Conservation (phyloP, 2,329 filamentous ascomycete genomes). For the Cryphonectria naterciae region DNA sequence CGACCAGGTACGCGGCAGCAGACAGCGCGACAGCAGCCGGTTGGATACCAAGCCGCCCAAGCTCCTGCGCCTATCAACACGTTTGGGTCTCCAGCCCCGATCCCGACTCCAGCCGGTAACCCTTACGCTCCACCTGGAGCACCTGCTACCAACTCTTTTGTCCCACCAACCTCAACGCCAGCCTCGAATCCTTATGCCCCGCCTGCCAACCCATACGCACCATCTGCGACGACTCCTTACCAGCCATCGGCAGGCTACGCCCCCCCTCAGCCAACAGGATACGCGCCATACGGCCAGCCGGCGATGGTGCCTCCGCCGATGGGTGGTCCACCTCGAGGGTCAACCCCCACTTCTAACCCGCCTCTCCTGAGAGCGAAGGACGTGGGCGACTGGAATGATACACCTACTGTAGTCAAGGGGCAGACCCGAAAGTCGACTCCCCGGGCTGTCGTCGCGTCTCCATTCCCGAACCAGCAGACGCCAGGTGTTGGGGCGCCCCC, state of each 20-base stretch:
- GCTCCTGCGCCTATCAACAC: constrained; percentile 40
- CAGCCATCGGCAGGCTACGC: constrained; percentile 25
- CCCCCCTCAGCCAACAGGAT: constrained; percentile 40
- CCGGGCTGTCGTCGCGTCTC: constrained; percentile 70
- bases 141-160: constrained; percentile 36
- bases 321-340: constrained; percentile 55
- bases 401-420: constrained; percentile 83
- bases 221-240: constrained; percentile 36
- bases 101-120: constrained; percentile 5
- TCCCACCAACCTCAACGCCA: constrained; percentile 35
- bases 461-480: constrained; percentile 69
- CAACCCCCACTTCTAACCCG: constrained; percentile 67
- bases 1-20: constrained; percentile 39
- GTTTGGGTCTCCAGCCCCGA: constrained; percentile 38
- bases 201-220: constrained; percentile 38
- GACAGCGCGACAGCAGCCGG: constrained; percentile 42
- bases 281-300: constrained; percentile 43
- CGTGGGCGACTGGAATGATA: constrained; percentile 90
- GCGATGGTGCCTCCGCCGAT: constrained; percentile 36
- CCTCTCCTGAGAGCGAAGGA: constrained; percentile 73
- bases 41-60: constrained; percentile 56
- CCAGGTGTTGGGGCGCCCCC: constrained; percentile 52
- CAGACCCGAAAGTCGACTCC: constrained; percentile 76
- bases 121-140: constrained; percentile 29
- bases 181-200: constrained; percentile 41